Evolutionary conservation across 441 rosid genomes (phyloP).

Genomic region (Metrosideros polymorpha): DNA sequence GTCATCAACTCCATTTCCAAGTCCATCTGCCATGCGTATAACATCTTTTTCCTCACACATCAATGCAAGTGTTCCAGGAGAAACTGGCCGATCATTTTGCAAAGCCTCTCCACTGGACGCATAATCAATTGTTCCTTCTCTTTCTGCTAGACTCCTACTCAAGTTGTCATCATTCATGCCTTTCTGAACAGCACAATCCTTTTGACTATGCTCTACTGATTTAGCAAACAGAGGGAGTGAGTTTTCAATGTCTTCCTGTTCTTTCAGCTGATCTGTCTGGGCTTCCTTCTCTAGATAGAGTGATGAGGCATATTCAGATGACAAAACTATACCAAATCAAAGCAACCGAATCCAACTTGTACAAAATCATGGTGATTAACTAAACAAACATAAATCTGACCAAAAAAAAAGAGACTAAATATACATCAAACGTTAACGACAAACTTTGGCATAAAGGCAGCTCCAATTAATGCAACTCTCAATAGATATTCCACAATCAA

Average conservation of each 20-base stretch:
- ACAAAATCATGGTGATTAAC: not conserved
- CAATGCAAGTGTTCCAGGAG: constrained; percentile 56
- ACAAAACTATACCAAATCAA: not conserved
- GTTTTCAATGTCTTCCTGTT: constrained; percentile 5
- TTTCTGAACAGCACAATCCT: constrained; percentile 17
- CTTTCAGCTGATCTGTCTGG: constrained; percentile 10
- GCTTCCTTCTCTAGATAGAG: constrained; percentile 18
- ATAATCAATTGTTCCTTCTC: constrained; percentile 17
- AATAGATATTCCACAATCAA: not conserved
- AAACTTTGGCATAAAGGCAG: not conserved
- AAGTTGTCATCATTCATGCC: constrained; percentile 10
- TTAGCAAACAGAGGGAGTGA: constrained; percentile 8
- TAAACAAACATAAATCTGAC: not conserved
- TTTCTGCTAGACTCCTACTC: constrained; percentile 17
- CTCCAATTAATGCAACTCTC: not conserved
- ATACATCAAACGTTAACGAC: not conserved
- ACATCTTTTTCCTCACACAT: constrained; percentile 51
- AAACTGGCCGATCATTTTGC: constrained; percentile 29
- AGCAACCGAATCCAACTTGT: not conserved
- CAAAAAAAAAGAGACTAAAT: not conserved
- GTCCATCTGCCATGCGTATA: constrained; percentile 20
- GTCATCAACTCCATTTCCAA: constrained; percentile 14
- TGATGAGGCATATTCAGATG: not conserved
- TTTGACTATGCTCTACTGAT: constrained; percentile 16
- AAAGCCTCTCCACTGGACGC: constrained; percentile 13